Percentiles rank a stretch among this genome's conserved stretches.
phyloP scores from a whole-genome alignment of 192 early-diverging fungal species.

The Backusella tarrabulga region DNA sequence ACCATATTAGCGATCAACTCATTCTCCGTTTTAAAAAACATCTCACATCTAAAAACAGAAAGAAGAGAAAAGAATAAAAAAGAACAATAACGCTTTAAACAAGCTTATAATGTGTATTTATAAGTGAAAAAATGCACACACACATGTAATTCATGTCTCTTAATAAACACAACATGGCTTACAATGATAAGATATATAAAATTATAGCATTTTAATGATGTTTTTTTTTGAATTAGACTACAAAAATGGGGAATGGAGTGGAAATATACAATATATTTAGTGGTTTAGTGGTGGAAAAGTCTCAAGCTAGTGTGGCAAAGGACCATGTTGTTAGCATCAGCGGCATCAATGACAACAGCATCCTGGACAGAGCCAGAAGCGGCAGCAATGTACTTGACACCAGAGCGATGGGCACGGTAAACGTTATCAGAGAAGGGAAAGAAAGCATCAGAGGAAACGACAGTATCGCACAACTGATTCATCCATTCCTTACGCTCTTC shows the following conservation, averaged over 20 bases:
- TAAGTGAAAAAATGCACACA: neutral
- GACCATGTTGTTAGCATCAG: conserved; percentile 81
- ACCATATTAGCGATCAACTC: neutral
- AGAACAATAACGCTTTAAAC: neutral
- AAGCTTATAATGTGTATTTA: neutral
- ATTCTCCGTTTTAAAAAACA: neutral
- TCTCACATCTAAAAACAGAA: neutral
- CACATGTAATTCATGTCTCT: neutral
- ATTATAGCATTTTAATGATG: neutral
- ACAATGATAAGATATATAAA: neutral
- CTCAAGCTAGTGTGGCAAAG: conserved; percentile 85
- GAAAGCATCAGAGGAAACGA: conserved; percentile 96
- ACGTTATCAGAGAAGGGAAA: conserved; percentile 99
- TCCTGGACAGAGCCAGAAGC: conserved; percentile 93
- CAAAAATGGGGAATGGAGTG: neutral
- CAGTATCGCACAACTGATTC: conserved; percentile 66
- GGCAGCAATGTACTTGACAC: conserved; percentile 87
- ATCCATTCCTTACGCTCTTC: conserved; percentile 81
- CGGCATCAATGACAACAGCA: conserved; percentile 74
- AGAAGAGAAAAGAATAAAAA: neutral
- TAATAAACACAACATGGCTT: neutral
- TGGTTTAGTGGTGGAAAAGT: conserved; percentile 92
- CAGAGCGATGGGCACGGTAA: conserved; percentile 78
- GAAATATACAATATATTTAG: neutral
- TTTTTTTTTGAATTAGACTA: conserved; percentile 9